Evolutionary conservation across 768 basidiomycete species (phyloP), one percentile per base, ranked within the genome.

Genomic region (Rhizopogon sp.): DNA sequence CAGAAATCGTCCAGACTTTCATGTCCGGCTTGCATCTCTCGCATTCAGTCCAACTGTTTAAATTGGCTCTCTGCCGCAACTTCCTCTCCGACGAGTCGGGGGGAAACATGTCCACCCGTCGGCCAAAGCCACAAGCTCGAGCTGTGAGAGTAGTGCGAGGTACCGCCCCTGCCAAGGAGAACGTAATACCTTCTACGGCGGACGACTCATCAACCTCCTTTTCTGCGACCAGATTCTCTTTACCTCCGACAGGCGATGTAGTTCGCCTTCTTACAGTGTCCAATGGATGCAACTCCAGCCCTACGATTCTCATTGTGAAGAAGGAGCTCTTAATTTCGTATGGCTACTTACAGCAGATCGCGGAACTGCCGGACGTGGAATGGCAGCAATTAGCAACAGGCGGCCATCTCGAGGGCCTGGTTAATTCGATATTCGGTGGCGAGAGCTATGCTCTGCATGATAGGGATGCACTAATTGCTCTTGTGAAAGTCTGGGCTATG

Each of bases 41-140:
- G 11, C 59, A 66, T 17, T 57, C 74, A 3, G 56, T 64, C 2
- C 67, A 74, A 46, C 63, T 62, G 22, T 80, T 81, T 52, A 79
- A 79, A 63, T 55, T 80, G 5, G 59, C 67, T 0, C 59, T 79
- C 13, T 80, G 78, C 58, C 73, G 73, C 43, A 75, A 69, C 60
- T 68, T 74, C 44, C 59, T 77, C 40, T 66, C 64, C 8, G 68
- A 66, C 44, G 58, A 61, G 8, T 47, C 59, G 7, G 59, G 62
- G 33, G 28, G 52, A 17, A 62, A 47, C 3, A 52, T 52, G 3
- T 52, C 58, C 40, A 60, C 64, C 28, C 64, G 62, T 35, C 67
- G 74, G 44, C 71, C 72, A 6, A 67, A 68, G 39, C 70, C 73
- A n/a, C 70, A 71, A 45, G 64, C 60, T 25, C 67, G 60, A 56